Evolutionary conservation across 192 early-diverging fungal species (phyloP).

Genomic region (Coemansia sp.): DNA sequence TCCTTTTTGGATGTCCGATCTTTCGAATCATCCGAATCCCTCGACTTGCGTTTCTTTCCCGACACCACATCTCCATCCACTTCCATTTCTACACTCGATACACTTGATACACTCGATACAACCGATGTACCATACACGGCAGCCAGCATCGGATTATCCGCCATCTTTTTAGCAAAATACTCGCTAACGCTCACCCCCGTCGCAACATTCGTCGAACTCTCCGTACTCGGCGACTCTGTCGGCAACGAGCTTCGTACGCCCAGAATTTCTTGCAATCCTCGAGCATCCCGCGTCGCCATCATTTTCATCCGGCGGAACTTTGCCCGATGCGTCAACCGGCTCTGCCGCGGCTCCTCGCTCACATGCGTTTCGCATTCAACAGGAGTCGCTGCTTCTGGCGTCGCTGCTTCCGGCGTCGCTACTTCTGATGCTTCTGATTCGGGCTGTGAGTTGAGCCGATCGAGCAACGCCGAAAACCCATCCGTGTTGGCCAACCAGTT

Average conservation of each 20-base stretch:
- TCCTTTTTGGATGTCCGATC: constrained; percentile 12
- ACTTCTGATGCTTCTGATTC: not conserved
- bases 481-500: constrained; percentile 95
- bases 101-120: not conserved
- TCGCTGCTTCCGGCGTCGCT: too few species aligned
- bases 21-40: constrained; percentile 16
- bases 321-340: constrained; percentile 12
- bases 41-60: constrained; percentile 39
- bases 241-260: constrained; percentile 24
- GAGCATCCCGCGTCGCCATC: constrained; percentile 42
- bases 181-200: constrained; percentile 35
- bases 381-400: too few species aligned
- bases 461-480: constrained; percentile 79
- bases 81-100: constrained; percentile 1
- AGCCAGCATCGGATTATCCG: constrained; percentile 35
- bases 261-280: constrained; percentile 51
- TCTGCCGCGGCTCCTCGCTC: constrained; percentile 35
- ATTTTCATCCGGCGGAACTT: constrained; percentile 47
- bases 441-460: constrained; percentile 62
- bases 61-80: not conserved
- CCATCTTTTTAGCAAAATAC: constrained; percentile 48
- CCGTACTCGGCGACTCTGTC: not conserved
- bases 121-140: constrained; percentile 28
- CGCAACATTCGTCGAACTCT: constrained; percentile 5
- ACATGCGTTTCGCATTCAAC: not conserved